Evolutionary conservation across 306 rosid species (phyloP).

Genomic region (Senna siamea): DNA sequence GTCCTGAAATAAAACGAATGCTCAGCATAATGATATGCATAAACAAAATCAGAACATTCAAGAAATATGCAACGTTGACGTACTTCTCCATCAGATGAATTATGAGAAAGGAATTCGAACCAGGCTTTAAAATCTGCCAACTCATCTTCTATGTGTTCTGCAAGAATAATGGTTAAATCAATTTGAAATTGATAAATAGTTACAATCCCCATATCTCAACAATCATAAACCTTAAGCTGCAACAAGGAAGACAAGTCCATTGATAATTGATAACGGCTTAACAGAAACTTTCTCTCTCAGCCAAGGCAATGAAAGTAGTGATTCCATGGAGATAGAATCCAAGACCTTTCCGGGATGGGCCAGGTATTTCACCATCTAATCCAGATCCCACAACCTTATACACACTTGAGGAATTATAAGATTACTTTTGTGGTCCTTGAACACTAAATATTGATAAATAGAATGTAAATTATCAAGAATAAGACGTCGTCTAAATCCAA

Average conservation of each 20-base stretch:
- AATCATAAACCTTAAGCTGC: neutral
- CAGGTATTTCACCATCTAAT: neutral
- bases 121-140: slow-evolving; percentile 65
- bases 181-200: neutral
- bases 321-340: neutral
- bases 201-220: slow-evolving; percentile 1
- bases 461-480: slow-evolving; percentile 31
- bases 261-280: slow-evolving; percentile 7
- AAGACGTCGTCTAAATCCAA: neutral
- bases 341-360: neutral
- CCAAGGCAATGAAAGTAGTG: no score
- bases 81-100: slow-evolving; percentile 53
- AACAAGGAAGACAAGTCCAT: neutral
- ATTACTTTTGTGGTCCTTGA: slow-evolving; percentile 2
- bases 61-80: slow-evolving; percentile 33
- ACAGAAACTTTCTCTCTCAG: neutral
- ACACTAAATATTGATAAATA: slow-evolving; percentile 1
- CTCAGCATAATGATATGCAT: slow-evolving; percentile 36
- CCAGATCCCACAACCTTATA: neutral
- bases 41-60: slow-evolving; percentile 33
- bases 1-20: slow-evolving; percentile 47
- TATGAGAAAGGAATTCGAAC: slow-evolving; percentile 46
- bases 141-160: slow-evolving; percentile 63
- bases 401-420: neutral
- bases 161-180: slow-evolving; percentile 26